Base-by-base conservation (phyloP, 768 basidiomycete species). In the Lentinula sp. region DNA sequence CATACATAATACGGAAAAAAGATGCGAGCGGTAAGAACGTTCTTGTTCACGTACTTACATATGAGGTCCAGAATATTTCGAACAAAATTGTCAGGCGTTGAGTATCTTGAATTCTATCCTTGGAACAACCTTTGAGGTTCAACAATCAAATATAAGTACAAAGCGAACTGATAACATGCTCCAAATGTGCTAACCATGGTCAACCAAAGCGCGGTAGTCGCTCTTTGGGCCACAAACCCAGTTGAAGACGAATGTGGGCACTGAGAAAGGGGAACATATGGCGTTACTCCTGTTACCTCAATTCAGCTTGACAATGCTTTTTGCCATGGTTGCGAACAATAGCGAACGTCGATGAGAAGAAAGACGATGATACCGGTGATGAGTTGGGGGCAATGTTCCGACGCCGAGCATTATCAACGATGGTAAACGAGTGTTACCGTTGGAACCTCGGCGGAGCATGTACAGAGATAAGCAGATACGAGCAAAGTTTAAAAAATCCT, bases 261-360 rank as follows among this genome's bases (percentile, higher is more conserved):
- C 18, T 54, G 54, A 59, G 45, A 50, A 18, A 57, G 12, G 73
- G 76, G 81, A 79, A 45, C 55, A 23, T 43, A 56, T 41, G 42
- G 77, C 81, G 68, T 81, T 83, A 32, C 82, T 84, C 74, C 76
- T 80, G 68, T 81, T 83, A 33, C 82, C 84, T 74, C 76, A 82
- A 23, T 62, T 70, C n/a, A 82, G 71, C 28, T 66, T 69, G 37
- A 85, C 68, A 36, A 60, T 64, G 53, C 74, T 77, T 63, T 78
- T 72, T 20, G 79, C 73, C 71, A 57, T 73, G 74, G 61, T 74
- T 68, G 63, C 76, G 76, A 42, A 79, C 73, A 61, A 79, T 68
- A 16, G 76, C 77, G 66, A 60, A 81, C 71, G 70, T 85, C 82
- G 66, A 85, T 73, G 63, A 83, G 70, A 71, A 83, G 70, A 71